These are phyloP conservation scores for Malbranchea zuffiana DNA, from an alignment of 2,329 filamentous ascomycete genomes.

Conservation along the genomic window DNA sequence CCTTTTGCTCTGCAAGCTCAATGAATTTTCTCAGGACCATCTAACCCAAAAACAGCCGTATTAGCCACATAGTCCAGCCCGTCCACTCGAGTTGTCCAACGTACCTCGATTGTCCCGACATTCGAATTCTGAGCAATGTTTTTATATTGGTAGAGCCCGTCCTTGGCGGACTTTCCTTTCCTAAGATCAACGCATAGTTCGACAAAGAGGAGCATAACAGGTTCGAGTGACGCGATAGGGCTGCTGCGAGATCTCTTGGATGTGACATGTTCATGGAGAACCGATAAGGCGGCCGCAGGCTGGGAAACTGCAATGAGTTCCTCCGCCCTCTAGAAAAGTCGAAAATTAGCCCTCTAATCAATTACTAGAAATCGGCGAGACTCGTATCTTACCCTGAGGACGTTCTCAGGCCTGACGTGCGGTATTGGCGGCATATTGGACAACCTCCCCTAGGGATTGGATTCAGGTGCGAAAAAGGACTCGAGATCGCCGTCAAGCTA, in stretches of 20 bases:
- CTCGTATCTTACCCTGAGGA: constrained; percentile 59
- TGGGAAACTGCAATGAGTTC: constrained; percentile 98
- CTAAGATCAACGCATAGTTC: constrained; percentile 93
- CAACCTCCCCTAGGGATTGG: constrained; percentile 22
- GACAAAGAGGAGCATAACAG: constrained; percentile 95
- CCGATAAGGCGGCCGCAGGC: constrained; percentile 77
- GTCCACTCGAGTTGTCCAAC: constrained; percentile 12
- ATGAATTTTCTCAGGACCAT: constrained; percentile 96
- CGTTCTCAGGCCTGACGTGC: constrained; percentile 97
- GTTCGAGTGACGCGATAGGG: constrained; percentile 89
- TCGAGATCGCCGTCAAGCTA: too few relatives aligned
- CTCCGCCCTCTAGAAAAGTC: constrained; percentile 58
- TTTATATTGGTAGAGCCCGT: constrained; percentile 98
- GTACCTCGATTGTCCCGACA: constrained; percentile 89
- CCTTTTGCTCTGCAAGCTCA: constrained; percentile 90
- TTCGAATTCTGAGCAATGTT: constrained; percentile 99
- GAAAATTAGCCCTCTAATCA: constrained; percentile 15
- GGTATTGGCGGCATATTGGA: constrained; percentile 80
- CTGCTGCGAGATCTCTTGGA: constrained; percentile 97
- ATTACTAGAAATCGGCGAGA: constrained; percentile 5
- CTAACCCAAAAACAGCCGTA: constrained; percentile 31
- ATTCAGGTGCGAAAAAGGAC: not conserved
- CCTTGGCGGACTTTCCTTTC: constrained; percentile 97
- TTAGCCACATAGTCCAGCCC: constrained; percentile 3
- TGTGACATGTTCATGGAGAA: constrained; percentile 98